Evolutionary conservation across 2,329 filamentous ascomycete species (phyloP).

Genomic region (Fusarium sp.): DNA sequence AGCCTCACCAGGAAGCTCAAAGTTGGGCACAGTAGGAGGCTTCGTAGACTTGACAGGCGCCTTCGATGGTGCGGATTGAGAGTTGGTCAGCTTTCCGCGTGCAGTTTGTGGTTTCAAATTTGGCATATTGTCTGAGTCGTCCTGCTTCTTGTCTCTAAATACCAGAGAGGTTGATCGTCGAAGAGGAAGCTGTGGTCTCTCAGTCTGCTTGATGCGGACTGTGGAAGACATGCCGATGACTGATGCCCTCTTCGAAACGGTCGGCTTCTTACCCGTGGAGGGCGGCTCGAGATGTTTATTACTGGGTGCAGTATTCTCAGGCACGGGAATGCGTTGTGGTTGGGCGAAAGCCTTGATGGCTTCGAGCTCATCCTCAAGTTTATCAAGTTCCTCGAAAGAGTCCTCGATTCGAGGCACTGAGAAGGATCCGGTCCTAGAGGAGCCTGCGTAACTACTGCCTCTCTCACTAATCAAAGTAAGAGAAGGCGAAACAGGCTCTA

Average conservation of each 20-base stretch:
- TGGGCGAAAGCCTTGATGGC: slow-evolving; percentile 56
- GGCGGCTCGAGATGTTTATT: slow-evolving; percentile 32
- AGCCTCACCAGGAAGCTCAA: slow-evolving; percentile 71
- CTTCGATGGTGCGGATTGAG: slow-evolving; percentile 49
- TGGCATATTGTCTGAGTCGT: slow-evolving; percentile 21
- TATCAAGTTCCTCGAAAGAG: slow-evolving; percentile 70
- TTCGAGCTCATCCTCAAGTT: slow-evolving; percentile 70
- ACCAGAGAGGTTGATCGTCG: slow-evolving; percentile 56
- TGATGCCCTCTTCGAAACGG: slow-evolving; percentile 41
- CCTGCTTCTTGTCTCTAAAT: slow-evolving; percentile 44
- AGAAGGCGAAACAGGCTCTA: slow-evolving; percentile 49
- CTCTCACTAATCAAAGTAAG: slow-evolving; percentile 45
- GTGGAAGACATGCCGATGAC: slow-evolving; percentile 51
- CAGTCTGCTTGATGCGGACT: slow-evolving; percentile 53
- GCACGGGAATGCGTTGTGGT: slow-evolving; percentile 47
- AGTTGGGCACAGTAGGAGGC: slow-evolving; percentile 63
- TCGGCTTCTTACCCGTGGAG: slow-evolving; percentile 13
- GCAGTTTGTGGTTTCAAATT: slow-evolving; percentile 24
- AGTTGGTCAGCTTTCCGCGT: slow-evolving; percentile 30
- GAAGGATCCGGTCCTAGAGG: slow-evolving; percentile 45
- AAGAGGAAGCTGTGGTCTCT: slow-evolving; percentile 50
- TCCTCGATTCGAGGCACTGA: slow-evolving; percentile 67
- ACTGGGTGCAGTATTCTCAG: slow-evolving; percentile 26
- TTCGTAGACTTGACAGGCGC: slow-evolving; percentile 63
- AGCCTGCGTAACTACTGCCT: slow-evolving; percentile 48